A percentile compares a stretch with the other conserved stretches of the same genome.
These are phyloP conservation scores for Helicocarpus griseus DNA, from an alignment of 2,329 filamentous ascomycete genomes.

Conservation along the genomic window DNA sequence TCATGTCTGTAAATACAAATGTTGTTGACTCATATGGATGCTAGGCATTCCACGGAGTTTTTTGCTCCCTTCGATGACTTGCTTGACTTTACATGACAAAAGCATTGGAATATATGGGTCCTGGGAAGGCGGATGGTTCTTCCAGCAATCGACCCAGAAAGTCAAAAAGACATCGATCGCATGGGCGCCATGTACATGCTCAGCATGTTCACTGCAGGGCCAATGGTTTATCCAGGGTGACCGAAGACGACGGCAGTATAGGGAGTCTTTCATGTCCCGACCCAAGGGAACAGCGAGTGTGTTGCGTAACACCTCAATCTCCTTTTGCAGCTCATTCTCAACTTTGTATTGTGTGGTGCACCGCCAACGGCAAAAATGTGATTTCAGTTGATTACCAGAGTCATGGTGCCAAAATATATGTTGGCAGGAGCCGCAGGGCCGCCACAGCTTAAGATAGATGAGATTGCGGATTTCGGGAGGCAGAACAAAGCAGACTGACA, in stretches of 20 bases:
- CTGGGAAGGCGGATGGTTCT: not conserved
- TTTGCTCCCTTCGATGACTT: not conserved
- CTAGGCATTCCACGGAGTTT: not conserved
- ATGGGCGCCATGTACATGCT: not conserved
- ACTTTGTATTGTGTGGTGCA: not conserved
- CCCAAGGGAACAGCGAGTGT: not conserved
- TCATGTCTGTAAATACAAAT: not conserved
- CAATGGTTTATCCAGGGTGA: not conserved
- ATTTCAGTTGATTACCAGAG: not conserved
- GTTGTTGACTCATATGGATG: not conserved
- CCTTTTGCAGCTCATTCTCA: not conserved
- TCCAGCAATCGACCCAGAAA: not conserved
- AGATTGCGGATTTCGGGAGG: not conserved
- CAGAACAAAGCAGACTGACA: not conserved
- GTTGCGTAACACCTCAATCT: not conserved
- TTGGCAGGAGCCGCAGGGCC: not conserved
- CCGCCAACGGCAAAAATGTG: not conserved
- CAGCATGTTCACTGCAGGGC: not conserved
- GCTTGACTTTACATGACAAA: not conserved
- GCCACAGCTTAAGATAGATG: not conserved
- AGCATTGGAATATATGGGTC: not conserved
- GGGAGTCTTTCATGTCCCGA: not conserved
- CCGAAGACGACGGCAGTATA: not conserved
- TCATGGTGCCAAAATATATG: not conserved
- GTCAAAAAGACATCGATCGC: not conserved